Evolutionary conservation across 225 moss, liverwort and hornwort species (phyloP).

Genomic region (Pseudisothecium myosuroides): DNA sequence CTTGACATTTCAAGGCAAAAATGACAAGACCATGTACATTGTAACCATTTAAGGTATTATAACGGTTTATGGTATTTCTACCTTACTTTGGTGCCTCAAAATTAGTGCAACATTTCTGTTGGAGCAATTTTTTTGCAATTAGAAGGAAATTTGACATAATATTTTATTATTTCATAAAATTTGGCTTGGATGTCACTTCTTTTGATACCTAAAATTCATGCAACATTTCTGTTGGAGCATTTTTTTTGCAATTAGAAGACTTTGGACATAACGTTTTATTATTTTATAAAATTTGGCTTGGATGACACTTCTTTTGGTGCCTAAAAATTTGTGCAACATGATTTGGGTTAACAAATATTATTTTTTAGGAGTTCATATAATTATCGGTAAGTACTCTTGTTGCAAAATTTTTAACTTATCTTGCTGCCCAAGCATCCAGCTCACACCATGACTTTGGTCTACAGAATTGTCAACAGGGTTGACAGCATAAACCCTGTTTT

Average conservation of each 20-base stretch:
- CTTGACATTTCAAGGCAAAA: no score
- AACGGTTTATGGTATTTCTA: no score
- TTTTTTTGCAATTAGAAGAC: neutral
- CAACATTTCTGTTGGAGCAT: no score
- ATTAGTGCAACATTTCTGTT: neutral
- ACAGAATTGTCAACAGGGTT: neutral
- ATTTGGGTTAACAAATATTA: neutral
- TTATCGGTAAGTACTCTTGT: neutral
- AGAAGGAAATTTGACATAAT: neutral
- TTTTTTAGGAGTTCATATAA: neutral
- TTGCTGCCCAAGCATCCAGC: no score
- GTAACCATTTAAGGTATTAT: no score
- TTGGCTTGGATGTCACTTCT: neutral
- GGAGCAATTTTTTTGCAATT: neutral
- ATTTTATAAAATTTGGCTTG: neutral
- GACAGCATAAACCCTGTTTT: neutral
- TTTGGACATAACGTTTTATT: no score
- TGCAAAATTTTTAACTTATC: neutral
- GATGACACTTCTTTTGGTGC: neutral
- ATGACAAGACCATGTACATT: no score
- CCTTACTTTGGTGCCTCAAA: neutral
- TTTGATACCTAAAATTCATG: neutral
- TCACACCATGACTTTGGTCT: neutral
- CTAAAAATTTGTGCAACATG: neutral
- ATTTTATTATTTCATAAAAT: neutral